These are phyloP conservation scores for Citrus trifoliata DNA, from an alignment of 345 rosid genomes.

Conservation along the genomic window DNA sequence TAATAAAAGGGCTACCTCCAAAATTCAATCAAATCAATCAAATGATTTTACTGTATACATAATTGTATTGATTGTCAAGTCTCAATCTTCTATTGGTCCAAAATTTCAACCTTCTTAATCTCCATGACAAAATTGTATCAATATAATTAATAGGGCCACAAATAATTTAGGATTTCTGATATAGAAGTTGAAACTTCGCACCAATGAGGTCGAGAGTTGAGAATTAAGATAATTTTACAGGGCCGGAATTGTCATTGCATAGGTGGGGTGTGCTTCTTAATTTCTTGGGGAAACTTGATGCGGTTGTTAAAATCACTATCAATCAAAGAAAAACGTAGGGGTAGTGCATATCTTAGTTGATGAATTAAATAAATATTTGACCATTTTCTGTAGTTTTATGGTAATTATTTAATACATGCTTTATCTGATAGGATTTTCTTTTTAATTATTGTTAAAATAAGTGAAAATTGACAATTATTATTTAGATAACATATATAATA, in stretches of 20 bases:
- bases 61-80: too few relatives aligned
- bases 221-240: neutral
- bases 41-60: neutral
- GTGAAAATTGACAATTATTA: too few relatives aligned
- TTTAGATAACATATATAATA: neutral
- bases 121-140: too few relatives aligned
- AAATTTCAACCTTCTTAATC: too few relatives aligned
- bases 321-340: neutral
- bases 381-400: conserved; percentile 3
- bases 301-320: conserved; percentile 9
- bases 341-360: neutral
- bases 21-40: neutral
- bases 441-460: too few relatives aligned
- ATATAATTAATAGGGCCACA: too few relatives aligned
- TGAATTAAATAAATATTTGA: conserved; percentile 25
- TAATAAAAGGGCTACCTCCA: too few relatives aligned
- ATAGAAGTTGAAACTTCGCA: neutral
- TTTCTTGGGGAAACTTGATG: neutral
- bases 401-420: neutral
- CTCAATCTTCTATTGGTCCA: too few relatives aligned
- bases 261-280: neutral
- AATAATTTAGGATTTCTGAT: too few relatives aligned
- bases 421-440: conserved; percentile 8
- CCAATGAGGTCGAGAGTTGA: neutral
- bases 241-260: neutral